Evolutionary conservation across 225 moss, liverwort and hornwort genomes (phyloP).

Genomic region (Marchantia polymorpha): DNA sequence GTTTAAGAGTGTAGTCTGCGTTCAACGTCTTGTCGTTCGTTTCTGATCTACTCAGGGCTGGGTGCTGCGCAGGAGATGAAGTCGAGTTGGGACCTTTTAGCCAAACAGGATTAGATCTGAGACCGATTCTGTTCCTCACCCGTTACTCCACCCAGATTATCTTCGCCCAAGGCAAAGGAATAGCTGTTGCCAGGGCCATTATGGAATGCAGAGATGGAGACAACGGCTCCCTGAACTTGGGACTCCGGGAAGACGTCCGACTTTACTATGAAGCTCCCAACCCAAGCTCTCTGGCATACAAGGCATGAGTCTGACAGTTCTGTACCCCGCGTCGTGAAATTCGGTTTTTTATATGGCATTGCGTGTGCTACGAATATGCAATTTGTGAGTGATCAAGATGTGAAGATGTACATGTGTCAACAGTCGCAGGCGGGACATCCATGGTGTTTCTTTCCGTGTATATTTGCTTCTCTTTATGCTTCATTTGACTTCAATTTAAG

Average conservation of each 20-base stretch:
- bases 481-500: no score
- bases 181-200: slow-evolving; percentile 70
- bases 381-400: no score
- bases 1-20: background rate
- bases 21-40: no score
- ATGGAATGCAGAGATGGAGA: slow-evolving; percentile 70
- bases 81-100: slow-evolving; percentile 70
- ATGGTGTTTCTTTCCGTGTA: no score
- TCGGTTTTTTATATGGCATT: no score
- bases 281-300: slow-evolving; percentile 67
- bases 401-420: no score
- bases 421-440: no score
- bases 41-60: background rate
- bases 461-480: no score
- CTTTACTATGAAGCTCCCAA: slow-evolving; percentile 69
- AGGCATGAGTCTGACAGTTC: slow-evolving; percentile 32
- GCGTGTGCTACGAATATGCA: no score
- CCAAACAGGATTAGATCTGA: slow-evolving; percentile 58
- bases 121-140: slow-evolving; percentile 71
- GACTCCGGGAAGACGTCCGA: slow-evolving; percentile 67
- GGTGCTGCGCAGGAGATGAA: slow-evolving; percentile 58
- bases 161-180: slow-evolving; percentile 64
- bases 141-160: slow-evolving; percentile 72
- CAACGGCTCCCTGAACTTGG: slow-evolving; percentile 66
- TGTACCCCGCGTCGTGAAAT: no score